phyloP scores from a whole-genome alignment of 2,329 filamentous ascomycete genomes.

The Colletotrichum tofieldiae region DNA sequence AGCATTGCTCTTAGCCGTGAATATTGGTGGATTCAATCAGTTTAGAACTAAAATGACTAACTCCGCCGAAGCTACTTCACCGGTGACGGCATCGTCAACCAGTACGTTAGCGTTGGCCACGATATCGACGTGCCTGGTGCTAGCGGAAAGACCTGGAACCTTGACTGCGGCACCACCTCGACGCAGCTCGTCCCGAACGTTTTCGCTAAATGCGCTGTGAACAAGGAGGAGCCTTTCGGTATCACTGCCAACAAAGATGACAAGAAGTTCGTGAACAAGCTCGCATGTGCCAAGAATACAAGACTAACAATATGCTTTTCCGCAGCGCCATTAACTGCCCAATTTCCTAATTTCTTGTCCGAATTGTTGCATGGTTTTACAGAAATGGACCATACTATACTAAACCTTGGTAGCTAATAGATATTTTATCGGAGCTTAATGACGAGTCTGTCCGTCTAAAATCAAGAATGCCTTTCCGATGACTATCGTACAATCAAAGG shows the following conservation, averaged over 20 bases:
- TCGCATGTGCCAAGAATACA: not conserved
- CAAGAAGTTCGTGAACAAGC: slow-evolving; percentile 7
- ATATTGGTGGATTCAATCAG: not conserved
- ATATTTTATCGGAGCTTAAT: not conserved
- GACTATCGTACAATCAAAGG: no score
- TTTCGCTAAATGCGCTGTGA: slow-evolving; percentile 31
- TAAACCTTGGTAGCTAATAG: not conserved
- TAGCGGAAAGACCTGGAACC: slow-evolving; percentile 19
- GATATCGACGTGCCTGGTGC: slow-evolving; percentile 3
- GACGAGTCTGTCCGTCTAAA: no score
- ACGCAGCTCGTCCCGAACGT: slow-evolving; percentile 30
- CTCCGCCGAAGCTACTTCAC: slow-evolving; percentile 14
- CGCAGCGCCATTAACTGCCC: slow-evolving; percentile 36
- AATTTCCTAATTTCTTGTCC: not conserved
- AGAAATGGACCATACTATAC: not conserved
- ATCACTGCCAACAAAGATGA: slow-evolving; percentile 17
- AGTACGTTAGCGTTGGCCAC: slow-evolving; percentile 25
- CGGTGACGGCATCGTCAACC: slow-evolving; percentile 23
- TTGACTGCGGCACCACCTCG: slow-evolving; percentile 34
- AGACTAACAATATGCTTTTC: not conserved
- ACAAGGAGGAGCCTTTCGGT: slow-evolving; percentile 1
- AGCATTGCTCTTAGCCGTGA: not conserved
- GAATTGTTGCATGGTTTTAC: not conserved
- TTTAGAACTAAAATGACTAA: not conserved
- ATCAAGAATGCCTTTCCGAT: no score